A percentile compares a stretch with the other conserved stretches of the same genome.
Conservation (phyloP, 371 early-diverging fungal genomes). For the Circinella umbellata region DNA sequence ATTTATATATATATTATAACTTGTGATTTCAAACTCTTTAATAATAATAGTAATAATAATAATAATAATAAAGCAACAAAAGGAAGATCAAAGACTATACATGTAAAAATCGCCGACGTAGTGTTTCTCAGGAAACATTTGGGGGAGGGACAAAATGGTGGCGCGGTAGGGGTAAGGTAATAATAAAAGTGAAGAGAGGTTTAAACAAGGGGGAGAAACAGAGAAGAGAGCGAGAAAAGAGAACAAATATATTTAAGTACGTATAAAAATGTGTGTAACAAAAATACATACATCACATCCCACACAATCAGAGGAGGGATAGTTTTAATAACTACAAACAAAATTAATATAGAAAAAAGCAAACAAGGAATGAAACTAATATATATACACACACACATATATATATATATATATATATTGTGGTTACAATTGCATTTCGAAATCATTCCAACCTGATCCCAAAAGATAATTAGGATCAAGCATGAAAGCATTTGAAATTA, state of each 20-base stretch:
- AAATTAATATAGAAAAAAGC: not conserved
- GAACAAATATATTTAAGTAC: no score
- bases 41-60: no score
- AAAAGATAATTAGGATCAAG: constrained; percentile 25
- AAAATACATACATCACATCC: no score
- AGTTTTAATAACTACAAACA: not conserved
- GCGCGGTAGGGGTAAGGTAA: no score
- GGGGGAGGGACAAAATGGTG: no score
- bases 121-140: no score
- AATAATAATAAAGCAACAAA: constrained; percentile 3
- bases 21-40: not conserved
- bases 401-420: not conserved
- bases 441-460: constrained; percentile 36
- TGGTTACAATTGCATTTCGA: constrained; percentile 33
- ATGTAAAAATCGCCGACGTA: not conserved
- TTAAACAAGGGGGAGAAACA: no score
- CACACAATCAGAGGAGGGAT: not conserved
- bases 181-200: no score
- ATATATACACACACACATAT: no score
- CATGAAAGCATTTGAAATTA: constrained; percentile 35
- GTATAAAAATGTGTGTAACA: no score
- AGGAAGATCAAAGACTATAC: not conserved
- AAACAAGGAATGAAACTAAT: no score
- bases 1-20: not conserved
- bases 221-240: no score